phyloP scores from a whole-genome alignment of 345 rosid genomes.

The Pistacia integerrima region DNA sequence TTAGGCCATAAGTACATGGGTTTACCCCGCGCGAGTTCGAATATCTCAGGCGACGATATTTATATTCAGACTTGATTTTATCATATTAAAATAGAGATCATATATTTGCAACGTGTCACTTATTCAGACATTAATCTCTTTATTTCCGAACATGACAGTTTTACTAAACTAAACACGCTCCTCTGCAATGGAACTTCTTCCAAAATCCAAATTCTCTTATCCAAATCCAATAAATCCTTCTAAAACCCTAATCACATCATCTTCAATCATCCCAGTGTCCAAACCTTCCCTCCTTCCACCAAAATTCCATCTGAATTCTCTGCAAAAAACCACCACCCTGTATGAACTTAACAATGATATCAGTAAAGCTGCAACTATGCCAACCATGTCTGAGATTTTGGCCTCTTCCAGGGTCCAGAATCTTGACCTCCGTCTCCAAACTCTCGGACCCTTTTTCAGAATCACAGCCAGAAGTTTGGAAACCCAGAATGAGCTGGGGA shows the following conservation, averaged over 20 bases:
- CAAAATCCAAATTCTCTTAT: neutral
- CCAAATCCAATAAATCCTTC: neutral
- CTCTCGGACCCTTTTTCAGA: conserved; percentile 79
- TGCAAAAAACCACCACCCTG: neutral
- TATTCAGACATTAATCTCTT: neutral
- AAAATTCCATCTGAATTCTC: conserved; percentile 22
- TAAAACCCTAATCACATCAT: neutral
- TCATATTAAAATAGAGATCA: neutral
- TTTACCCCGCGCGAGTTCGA: no score
- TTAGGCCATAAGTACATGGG: no score
- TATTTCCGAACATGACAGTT: no score
- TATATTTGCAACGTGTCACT: conserved; percentile 8
- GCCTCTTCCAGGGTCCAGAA: conserved; percentile 71
- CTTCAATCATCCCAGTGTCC: conserved; percentile 11
- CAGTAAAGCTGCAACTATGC: conserved; percentile 27
- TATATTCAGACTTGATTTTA: no score
- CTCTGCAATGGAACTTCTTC: conserved; percentile 6
- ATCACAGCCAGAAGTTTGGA: conserved; percentile 68
- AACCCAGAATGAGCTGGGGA: conserved; percentile 60
- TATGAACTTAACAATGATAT: neutral
- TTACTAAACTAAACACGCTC: neutral
- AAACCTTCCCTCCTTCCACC: neutral
- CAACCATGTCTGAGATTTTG: conserved; percentile 74
- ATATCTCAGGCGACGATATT: no score
- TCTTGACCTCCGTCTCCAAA: conserved; percentile 67